Evolutionary conservation across 2,329 filamentous ascomycete genomes (phyloP), one percentile per base, ranked within the genome.

Genomic region (Diplodia corticola): DNA sequence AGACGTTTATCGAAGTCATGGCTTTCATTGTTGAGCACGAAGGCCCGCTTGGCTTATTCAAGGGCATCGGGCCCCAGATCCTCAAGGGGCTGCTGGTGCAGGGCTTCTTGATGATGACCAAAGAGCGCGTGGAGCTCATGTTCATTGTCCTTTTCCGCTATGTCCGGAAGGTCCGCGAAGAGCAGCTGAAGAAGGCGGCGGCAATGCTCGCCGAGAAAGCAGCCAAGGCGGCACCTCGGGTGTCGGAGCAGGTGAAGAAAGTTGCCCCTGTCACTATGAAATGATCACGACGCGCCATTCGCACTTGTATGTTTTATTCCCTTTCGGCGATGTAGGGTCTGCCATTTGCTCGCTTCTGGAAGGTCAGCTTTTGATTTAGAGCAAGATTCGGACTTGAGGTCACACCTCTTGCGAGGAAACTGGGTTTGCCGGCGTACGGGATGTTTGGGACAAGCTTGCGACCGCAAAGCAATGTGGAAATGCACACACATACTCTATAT

Each of bases 91-190:
- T 99, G 63, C 77, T 99, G 57, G 95, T 99, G 2, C 95, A 99
- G 76, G 95, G 95, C 59, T 88, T 99, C 65, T 83, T 99, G 46
- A 99, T 99, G 95, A 99, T 97, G 93, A 95, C 93, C 55, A 99
- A 99, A 81, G 95, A 99, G 80, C 87, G 91, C 71, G 91, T 98
- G 79, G 95, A 98, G 78, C 81, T 98, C 17, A 77, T 93, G 51
- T 98, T 97, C 76, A 83, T 98, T 69, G 81, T 97, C 30, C 85
- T 99, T 60, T 89, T 97, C 78, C 87, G 92, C 72, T 96, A 95
- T 73, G 75, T 97, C 63, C 87, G 88, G 70, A 87, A 88, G 70
- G 72, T 96, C 66, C 88, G 87, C 72, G 85, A 88, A 51, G 84
- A 90, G 70, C 89, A 90, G 75, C 81, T 96, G 50, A 84, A 87